phyloP scores from a whole-genome alignment of 345 rosid genomes.

The Physaria fendleri region DNA sequence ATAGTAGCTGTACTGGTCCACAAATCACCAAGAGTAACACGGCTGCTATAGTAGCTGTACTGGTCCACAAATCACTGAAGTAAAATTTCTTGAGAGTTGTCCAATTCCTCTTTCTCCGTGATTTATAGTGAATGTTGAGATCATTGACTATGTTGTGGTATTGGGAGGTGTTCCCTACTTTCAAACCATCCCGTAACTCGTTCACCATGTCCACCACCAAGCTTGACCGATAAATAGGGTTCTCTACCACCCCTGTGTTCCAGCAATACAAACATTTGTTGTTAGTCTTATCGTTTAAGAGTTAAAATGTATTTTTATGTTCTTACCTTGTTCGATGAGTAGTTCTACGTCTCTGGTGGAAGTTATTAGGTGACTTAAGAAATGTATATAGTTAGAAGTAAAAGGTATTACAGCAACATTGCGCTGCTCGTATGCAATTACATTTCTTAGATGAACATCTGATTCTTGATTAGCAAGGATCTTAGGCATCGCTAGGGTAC shows the following conservation, averaged over 20 bases:
- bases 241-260: not conserved
- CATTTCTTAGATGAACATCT: not conserved
- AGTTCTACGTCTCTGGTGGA: not conserved
- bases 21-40: not conserved
- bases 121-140: not conserved
- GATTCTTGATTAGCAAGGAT: not conserved
- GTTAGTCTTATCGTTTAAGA: not conserved
- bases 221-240: not conserved
- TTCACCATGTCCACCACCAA: slow-evolving; percentile 1
- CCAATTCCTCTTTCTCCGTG: not conserved
- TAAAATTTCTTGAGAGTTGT: not conserved
- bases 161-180: not conserved
- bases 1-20: too few species aligned
- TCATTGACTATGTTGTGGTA: not conserved
- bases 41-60: not conserved
- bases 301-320: not conserved
- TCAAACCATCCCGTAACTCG: not conserved
- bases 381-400: not conserved
- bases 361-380: not conserved
- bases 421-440: not conserved
- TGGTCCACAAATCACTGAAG: slow-evolving; percentile 13
- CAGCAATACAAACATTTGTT: not conserved
- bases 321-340: not conserved
- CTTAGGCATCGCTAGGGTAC: not conserved
- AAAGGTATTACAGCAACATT: not conserved